Evolutionary conservation across 2,329 filamentous ascomycete species (phyloP).

Genomic region (Neofusicoccum sp.): DNA sequence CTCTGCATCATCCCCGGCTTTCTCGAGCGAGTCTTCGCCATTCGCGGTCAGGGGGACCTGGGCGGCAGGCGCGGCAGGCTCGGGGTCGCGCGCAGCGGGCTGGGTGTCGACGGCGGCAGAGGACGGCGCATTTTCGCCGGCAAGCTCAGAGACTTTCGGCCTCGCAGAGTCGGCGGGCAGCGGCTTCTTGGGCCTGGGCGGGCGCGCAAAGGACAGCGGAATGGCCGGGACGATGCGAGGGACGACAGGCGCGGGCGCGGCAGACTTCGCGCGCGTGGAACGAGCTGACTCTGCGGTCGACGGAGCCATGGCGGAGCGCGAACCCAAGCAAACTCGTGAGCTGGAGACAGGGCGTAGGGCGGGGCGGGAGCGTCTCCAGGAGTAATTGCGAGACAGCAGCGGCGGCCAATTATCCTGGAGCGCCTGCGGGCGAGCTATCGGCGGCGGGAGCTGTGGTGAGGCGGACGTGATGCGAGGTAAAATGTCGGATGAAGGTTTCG

Average conservation of each 20-base stretch:
- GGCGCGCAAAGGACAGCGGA: conserved; percentile 37
- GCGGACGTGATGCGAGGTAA: conserved; percentile 10
- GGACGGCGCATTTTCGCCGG: conserved; percentile 6
- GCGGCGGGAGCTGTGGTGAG: conserved; percentile 5
- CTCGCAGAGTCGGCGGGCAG: background rate
- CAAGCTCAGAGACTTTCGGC: background rate
- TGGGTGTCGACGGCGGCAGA: background rate
- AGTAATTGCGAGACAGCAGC: conserved; percentile 37
- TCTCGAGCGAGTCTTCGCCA: background rate
- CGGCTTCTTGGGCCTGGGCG: conserved; percentile 20
- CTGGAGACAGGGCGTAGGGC: conserved; percentile 19
- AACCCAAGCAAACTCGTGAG: background rate
- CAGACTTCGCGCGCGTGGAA: conserved; percentile 27
- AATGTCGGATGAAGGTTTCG: conserved; percentile 21
- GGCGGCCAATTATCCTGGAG: conserved; percentile 47
- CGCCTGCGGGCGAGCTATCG: conserved; percentile 30
- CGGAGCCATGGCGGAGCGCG: conserved; percentile 32
- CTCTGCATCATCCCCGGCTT: background rate
- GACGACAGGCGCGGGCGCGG: conserved; percentile 29
- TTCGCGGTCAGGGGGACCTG: background rate
- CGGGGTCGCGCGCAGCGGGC: background rate
- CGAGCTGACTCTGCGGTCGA: conserved; percentile 31
- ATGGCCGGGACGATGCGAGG: conserved; percentile 43
- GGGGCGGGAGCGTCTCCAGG: conserved; percentile 43
- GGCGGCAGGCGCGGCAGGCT: background rate